Evolutionary conservation across 352 stramenopile genomes (phyloP).

Genomic region (Globisporangium spiculum): DNA sequence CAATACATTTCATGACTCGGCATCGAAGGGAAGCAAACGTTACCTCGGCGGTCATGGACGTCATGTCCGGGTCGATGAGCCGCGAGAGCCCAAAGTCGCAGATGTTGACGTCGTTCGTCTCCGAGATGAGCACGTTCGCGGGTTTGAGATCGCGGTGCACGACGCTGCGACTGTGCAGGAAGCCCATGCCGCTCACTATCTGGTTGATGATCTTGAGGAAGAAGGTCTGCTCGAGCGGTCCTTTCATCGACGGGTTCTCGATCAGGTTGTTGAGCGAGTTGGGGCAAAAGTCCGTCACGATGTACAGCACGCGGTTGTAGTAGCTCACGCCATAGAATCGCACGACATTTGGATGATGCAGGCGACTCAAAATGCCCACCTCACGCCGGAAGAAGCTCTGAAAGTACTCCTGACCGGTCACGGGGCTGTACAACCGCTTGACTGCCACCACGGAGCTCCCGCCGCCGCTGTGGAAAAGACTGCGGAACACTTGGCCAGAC

Average conservation of each 20-base stretch:
- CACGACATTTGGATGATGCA: slow-evolving; percentile 89
- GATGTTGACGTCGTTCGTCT: slow-evolving; percentile 90
- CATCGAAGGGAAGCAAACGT: neutral
- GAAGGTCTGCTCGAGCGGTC: slow-evolving; percentile 59
- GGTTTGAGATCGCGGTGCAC: slow-evolving; percentile 92
- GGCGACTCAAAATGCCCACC: slow-evolving; percentile 80
- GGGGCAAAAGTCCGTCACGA: slow-evolving; percentile 89
- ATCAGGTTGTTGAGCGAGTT: slow-evolving; percentile 80
- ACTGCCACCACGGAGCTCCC: slow-evolving; percentile 84
- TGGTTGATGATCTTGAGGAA: slow-evolving; percentile 88
- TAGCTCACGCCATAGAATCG: slow-evolving; percentile 90
- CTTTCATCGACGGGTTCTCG: slow-evolving; percentile 69
- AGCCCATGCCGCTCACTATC: slow-evolving; percentile 89
- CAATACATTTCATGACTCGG: neutral
- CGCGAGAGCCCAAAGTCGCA: slow-evolving; percentile 93
- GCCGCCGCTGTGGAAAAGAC: slow-evolving; percentile 77
- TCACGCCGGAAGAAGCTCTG: slow-evolving; percentile 89
- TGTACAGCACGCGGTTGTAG: slow-evolving; percentile 89
- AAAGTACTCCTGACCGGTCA: slow-evolving; percentile 88
- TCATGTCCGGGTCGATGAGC: slow-evolving; percentile 82
- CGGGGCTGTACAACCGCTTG: slow-evolving; percentile 84
- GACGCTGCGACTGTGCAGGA: slow-evolving; percentile 86
- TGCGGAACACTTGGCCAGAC: slow-evolving; percentile 88
- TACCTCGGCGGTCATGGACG: slow-evolving; percentile 82
- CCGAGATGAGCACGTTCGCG: slow-evolving; percentile 92